Base-by-base conservation (phyloP, 2,329 filamentous ascomycete species). In the Dendryphion nanum region DNA sequence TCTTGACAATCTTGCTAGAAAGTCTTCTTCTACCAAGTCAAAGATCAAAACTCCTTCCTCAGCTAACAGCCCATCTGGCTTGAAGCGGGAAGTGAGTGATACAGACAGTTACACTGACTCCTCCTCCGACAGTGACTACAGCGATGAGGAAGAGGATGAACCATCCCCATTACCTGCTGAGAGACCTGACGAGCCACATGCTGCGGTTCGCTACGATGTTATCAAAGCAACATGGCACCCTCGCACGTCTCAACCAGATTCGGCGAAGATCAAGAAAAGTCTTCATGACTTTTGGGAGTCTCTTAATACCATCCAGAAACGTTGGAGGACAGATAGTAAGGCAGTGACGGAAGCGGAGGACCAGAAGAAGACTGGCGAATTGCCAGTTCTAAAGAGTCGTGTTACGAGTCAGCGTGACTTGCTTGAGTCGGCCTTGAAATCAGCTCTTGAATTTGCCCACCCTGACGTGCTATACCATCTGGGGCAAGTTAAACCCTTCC, bases 151-250 rank as follows among this genome's bases (percentile, higher is more conserved):
- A 19, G 70, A 74, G 12, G 69, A 73, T 21, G 77, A 81, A 42
- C 64, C 69, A 13, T 78, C 76, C 13, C 80, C 80, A 16, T 59
- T 82, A 6, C 75, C 79, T 8, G 50, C 67, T 15, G 64, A 65
- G 40, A 70, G 78, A 18, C 75, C 79, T 7, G 69, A 66, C 24
- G 74, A 77, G 31, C 70, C 74, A 4, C 66, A 75, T 42, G 74
- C 68, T 49, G 77, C 71, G 30, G 72, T 73, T 12, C 69, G 72
- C 37, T 83, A 82, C 59, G 78, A 82, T 53, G 71, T 77, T 7
- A 74, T 82, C 39, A 78, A 78, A 56, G 77, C 78, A 19, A 72
- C 81, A 8, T 83, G 80, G 79, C 74, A 70, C 33, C 73, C 76
- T 31, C 73, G 73, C 42, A 76, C 74, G 45, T 73, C 71, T 43